Base-by-base conservation (phyloP, 768 basidiomycete genomes). In the Lactifluus volemus region DNA sequence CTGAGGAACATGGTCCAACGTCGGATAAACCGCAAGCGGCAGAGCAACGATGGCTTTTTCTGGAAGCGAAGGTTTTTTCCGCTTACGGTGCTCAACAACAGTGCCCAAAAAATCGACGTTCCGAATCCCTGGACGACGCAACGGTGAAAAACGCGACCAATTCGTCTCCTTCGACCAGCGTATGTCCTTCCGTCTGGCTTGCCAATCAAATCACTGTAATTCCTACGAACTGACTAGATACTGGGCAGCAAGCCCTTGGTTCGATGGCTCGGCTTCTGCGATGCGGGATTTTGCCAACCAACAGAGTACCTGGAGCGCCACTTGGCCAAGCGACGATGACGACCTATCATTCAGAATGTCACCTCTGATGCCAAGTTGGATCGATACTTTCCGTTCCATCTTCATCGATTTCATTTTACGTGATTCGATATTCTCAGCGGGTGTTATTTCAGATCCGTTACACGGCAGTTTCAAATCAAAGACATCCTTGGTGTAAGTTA, bases 331-430 rank as follows among this genome's bases (percentile, higher is more conserved):
- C 6, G 79, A 76, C 53, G 76, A 81, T 10, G 78, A 82, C 60
- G 78, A 82, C 53, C 77, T 86, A 36, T 84, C 86, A 2, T 81
- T 93, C 74, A 79, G 86, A 47, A 79, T 93, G 84, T 87, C 25
- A 25, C 25, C 25, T 25, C 25, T 25, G 25, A 25, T 25, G 25
- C 25, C 25, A 25, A 25, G 25, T 25, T 25, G 25, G 25, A 25
- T 25, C 25, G 25, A 25, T 25, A 25, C 25, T 25, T 25, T 25
- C 25, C 2, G 25, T 25, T 25, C 25, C 25, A 25, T 25, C 1
- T 25, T 25, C 25, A 25, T 25, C 25, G 1, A 25, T 25, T 25
- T 25, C 25, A 25, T 25, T 25, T 25, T 25, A 1, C 25, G 25
- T 25, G 25, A 25, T 25, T 25, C 25, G 25, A 25, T 25, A 25